Percentiles rank a stretch among this genome's conserved stretches.
Evolutionary conservation across 495 filamentous ascomycete genomes (phyloP).

Genomic region (Penicillium longicatenatum): DNA sequence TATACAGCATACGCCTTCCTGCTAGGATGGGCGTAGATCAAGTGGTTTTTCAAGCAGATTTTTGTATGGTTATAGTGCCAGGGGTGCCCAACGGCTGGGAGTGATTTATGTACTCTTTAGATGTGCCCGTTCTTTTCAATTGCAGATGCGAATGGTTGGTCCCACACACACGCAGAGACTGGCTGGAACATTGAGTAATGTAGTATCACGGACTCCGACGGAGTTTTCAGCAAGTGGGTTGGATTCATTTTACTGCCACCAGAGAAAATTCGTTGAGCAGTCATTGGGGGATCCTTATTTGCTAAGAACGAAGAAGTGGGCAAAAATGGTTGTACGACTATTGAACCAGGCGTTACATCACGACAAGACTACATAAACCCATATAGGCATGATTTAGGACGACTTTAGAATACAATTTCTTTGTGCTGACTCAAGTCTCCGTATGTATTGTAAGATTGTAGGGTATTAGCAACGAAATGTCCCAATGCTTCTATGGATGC

Average conservation of each 20-base stretch:
- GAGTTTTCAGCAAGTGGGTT: not conserved
- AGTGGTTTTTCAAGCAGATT: too few relatives aligned
- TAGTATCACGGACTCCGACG: conserved; percentile 1
- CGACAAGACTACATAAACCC: not conserved
- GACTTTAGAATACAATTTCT: not conserved
- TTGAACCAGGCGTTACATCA: not conserved
- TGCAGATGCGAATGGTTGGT: not conserved
- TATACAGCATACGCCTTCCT: conserved; percentile 61
- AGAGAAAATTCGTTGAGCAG: not conserved
- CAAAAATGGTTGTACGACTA: not conserved
- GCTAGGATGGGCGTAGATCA: conserved; percentile 53
- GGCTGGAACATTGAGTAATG: not conserved
- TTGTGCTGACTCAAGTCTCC: too few relatives aligned
- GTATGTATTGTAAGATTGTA: not conserved
- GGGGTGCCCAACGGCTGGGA: too few relatives aligned
- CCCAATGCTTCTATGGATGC: conserved; percentile 54
- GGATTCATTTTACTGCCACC: not conserved
- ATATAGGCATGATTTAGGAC: not conserved
- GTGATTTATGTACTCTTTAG: too few relatives aligned
- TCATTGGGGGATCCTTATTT: not conserved
- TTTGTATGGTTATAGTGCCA: too few relatives aligned
- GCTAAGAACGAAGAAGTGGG: not conserved
- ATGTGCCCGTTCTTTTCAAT: too few relatives aligned
- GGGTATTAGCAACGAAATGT: conserved; percentile 3
- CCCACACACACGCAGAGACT: too few relatives aligned